phyloP scores from a whole-genome alignment of 441 rosid species.

The Aleurites moluccanus region DNA sequence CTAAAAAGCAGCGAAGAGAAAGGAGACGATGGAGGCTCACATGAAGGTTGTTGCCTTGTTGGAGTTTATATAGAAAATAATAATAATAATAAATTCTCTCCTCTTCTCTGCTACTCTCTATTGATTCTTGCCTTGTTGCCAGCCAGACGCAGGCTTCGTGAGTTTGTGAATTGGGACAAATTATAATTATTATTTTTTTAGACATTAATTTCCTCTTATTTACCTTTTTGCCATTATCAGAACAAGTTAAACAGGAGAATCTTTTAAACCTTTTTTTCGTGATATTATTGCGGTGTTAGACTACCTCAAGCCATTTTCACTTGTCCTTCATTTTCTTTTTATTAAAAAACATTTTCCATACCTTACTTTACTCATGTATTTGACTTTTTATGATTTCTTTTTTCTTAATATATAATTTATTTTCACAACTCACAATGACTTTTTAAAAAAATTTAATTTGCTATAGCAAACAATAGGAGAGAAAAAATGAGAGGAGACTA shows the following conservation, averaged over 20 bases:
- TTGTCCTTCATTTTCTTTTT: neutral
- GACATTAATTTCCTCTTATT: neutral
- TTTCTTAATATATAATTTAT: too few relatives aligned
- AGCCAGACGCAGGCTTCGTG: neutral
- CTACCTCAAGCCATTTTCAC: neutral
- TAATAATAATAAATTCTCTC: neutral
- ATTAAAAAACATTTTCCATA: too few relatives aligned
- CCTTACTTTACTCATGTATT: too few relatives aligned
- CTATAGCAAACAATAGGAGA: too few relatives aligned
- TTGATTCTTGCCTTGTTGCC: neutral
- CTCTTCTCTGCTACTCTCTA: neutral
- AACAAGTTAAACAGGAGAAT: neutral
- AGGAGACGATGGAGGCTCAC: conserved; percentile 12
- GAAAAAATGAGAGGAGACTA: too few relatives aligned
- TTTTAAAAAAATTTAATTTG: too few relatives aligned
- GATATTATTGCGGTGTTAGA: neutral
- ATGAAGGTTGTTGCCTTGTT: conserved; percentile 17
- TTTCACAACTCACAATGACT: too few relatives aligned
- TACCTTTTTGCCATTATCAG: neutral
- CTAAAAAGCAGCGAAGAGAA: conserved; percentile 5
- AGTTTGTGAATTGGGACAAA: neutral
- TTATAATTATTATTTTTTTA: neutral
- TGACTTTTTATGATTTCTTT: too few relatives aligned
- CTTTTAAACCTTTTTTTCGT: neutral
- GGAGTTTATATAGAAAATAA: conserved; percentile 13